These are phyloP conservation scores for Sapria himalayana DNA, from an alignment of 345 rosid species.

Conservation along the genomic window DNA sequence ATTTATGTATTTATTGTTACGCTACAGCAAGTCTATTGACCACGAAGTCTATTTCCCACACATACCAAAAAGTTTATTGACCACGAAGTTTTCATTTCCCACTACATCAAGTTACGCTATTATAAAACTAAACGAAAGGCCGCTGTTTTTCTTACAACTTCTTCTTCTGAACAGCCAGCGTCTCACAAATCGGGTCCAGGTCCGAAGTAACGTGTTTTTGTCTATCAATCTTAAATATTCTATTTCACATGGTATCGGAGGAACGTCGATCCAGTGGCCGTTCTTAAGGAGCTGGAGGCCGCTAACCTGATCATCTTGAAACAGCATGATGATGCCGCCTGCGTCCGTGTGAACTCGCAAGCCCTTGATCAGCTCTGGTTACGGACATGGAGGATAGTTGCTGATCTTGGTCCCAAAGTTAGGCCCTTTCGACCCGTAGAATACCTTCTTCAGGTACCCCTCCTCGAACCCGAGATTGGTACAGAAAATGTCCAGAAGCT, in stretches of 20 bases:
- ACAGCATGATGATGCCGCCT: conserved; percentile 70
- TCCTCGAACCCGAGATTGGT: conserved; percentile 61
- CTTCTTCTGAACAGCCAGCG: no score
- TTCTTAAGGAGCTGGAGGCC: conserved; percentile 82
- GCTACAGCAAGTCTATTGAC: no score
- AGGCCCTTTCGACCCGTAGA: conserved; percentile 28
- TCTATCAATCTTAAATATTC: no score
- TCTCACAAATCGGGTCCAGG: no score
- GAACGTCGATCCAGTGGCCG: conserved; percentile 70
- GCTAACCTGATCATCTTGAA: conserved; percentile 60
- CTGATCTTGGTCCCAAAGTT: conserved; percentile 67
- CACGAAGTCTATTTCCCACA: no score
- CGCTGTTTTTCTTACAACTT: no score
- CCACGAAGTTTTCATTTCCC: no score
- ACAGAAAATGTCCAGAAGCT: conserved; percentile 43
- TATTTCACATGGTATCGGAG: conserved; percentile 42
- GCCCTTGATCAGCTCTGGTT: conserved; percentile 43
- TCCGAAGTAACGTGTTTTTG: no score
- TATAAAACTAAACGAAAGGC: no score
- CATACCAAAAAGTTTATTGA: no score
- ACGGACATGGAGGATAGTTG: conserved; percentile 91
- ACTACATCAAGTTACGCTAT: no score
- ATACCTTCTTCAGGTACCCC: conserved; percentile 39
- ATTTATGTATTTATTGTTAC: no score
- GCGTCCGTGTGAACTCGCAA: conserved; percentile 92